Percentiles rank a stretch among this genome's conserved stretches.
Conservation (phyloP, 805 yeast species). For the Cyberlindnera euphorbiiphila region DNA sequence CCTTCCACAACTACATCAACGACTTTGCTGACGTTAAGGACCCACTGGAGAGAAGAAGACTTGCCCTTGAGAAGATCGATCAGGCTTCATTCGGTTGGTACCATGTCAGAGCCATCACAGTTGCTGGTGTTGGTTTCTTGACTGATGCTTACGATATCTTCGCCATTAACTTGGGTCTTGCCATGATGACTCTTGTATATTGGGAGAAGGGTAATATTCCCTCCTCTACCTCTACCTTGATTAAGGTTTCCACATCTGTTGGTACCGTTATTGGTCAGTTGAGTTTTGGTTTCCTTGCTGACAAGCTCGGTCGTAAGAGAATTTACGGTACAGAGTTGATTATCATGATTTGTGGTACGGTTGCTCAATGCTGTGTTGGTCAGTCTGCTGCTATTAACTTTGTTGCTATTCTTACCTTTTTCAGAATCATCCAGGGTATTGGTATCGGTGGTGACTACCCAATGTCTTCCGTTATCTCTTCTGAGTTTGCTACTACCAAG, state of each 20-base stretch:
- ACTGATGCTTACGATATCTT: slow-evolving; percentile 93
- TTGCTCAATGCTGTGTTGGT: slow-evolving; percentile 75
- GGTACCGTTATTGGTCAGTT: slow-evolving; percentile 93
- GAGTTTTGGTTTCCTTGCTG: slow-evolving; percentile 80
- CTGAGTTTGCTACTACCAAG: slow-evolving; percentile 89
- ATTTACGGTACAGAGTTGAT: slow-evolving; percentile 86
- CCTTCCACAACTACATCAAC: slow-evolving; percentile 77
- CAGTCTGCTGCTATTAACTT: slow-evolving; percentile 66
- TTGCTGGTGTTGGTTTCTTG: slow-evolving; percentile 92
- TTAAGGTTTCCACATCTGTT: slow-evolving; percentile 87
- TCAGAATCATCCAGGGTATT: slow-evolving; percentile 87
- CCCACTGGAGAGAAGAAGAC: slow-evolving; percentile 82
- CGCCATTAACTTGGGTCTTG: slow-evolving; percentile 77
- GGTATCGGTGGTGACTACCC: slow-evolving; percentile 99
- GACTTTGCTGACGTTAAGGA: slow-evolving; percentile 81
- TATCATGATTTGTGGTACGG: slow-evolving; percentile 74
- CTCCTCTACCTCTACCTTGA: slow-evolving; percentile 64
- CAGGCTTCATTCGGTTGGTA: slow-evolving; percentile 79
- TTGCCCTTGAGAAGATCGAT: slow-evolving; percentile 81
- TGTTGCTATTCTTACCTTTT: slow-evolving; percentile 68
- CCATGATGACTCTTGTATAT: slow-evolving; percentile 75
- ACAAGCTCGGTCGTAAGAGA: slow-evolving; percentile 78
- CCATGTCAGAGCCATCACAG: slow-evolving; percentile 74
- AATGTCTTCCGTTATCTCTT: slow-evolving; percentile 85
- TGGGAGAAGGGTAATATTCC: slow-evolving; percentile 63